Evolutionary conservation across 2,329 filamentous ascomycete species (phyloP), one percentile per base, ranked within the genome.

Genomic region (Hirsutella thompsonii): DNA sequence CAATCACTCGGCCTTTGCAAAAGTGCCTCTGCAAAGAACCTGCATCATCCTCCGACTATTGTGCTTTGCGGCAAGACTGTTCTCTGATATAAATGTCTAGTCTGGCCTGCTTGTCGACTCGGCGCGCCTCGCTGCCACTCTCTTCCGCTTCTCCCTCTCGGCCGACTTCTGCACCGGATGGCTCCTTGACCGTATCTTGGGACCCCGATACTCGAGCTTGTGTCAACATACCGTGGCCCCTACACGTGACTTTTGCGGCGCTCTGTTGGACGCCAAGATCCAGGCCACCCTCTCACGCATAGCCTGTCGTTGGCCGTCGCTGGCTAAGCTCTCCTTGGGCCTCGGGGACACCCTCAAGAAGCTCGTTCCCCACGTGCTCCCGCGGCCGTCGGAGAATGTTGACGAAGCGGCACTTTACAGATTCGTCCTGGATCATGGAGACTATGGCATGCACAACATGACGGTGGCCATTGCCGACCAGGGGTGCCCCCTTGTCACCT

Each of bases 361-460:
- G 10, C 41, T 53, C 3, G 48, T 58, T 40, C 54, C 53, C 5
- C 41, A 39, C 11, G 42, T 53, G 3, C 42, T 54, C 2, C 51
- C 53, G 3, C 26, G 33, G 8, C 18, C 8, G 13, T 8, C 16
- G 16, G 33, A 34, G 11, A 34, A 37, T 8, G 14, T 34, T 5
- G 16, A 18, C 10, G 35, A 52, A 4, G 30, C 19, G 9, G 26
- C 26, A 4, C 37, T 56, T 8, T 58, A 58, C 43, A 54, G 50
- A 18, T 46, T 56, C n/a, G 57, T 59, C 39, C 49, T 61, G 19
- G 52, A 61, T 4, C 55, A 60, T 37, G 55, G 55, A 13, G 55
- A 59, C 44, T 59, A 55, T 44, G 56, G 56, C 33, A 53, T 57
- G 34, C 53, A 59, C 42, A 59, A 57, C 37, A 55, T 53, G 49